A percentile compares a stretch with the other conserved stretches of the same genome.
phyloP scores from a whole-genome alignment of 1,284 basidiomycete species.

The Cryptococcus hybrid region DNA sequence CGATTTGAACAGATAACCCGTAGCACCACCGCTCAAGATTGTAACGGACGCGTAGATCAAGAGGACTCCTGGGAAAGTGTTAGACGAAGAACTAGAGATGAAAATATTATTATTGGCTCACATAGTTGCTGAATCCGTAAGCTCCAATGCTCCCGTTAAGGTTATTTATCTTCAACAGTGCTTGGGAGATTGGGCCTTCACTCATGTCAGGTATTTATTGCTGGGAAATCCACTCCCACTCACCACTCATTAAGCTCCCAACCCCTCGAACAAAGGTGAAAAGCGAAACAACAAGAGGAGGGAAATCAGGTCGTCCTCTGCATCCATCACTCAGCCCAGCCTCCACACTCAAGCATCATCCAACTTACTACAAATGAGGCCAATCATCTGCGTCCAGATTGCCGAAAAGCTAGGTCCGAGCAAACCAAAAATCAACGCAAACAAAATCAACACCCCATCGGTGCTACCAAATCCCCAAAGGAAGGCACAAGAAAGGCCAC shows the following conservation, averaged over 20 bases:
- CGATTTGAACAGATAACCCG: slow-evolving; percentile 9
- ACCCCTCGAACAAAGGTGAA: slow-evolving; percentile 45
- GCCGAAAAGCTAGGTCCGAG: slow-evolving; percentile 36
- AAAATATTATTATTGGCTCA: slow-evolving; percentile 10
- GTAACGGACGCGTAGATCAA: slow-evolving; percentile 15
- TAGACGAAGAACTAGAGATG: background rate
- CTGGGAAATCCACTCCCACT: background rate
- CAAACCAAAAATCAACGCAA: slow-evolving; percentile 34
- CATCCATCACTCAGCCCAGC: background rate
- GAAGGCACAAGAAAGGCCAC: slow-evolving; percentile 38
- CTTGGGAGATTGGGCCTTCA: slow-evolving; percentile 40
- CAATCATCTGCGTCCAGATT: slow-evolving; percentile 39
- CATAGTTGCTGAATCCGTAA: slow-evolving; percentile 44
- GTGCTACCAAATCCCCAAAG: slow-evolving; percentile 49
- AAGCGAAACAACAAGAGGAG: slow-evolving; percentile 37
- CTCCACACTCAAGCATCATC: background rate
- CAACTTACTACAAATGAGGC: slow-evolving; percentile 29
- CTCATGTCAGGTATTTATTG: slow-evolving; percentile 22
- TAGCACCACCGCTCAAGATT: slow-evolving; percentile 12
- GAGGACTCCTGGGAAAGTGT: slow-evolving; percentile 5
- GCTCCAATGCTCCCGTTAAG: slow-evolving; percentile 33
- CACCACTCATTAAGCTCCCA: slow-evolving; percentile 46
- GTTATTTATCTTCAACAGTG: slow-evolving; percentile 24
- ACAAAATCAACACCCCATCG: slow-evolving; percentile 27
- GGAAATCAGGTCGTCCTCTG: slow-evolving; percentile 44